Base-by-base conservation (phyloP, 2,329 filamentous ascomycete genomes). In the Colletotrichum endophyticum region DNA sequence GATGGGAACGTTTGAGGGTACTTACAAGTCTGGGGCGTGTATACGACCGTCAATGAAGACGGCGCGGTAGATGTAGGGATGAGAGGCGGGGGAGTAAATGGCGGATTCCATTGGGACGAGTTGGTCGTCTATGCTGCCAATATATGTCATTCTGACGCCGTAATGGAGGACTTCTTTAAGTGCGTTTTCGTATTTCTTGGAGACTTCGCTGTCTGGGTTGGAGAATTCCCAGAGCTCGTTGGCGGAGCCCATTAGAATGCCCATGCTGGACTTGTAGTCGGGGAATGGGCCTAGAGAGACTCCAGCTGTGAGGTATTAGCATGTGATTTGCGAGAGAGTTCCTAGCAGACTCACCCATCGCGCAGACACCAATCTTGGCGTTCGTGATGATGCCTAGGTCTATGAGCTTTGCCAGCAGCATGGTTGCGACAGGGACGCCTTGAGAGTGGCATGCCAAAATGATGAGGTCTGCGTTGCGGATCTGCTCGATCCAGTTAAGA, bases 121-220 rank as follows among this genome's bases (percentile, higher is more conserved):
- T 84, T 99, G 97, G 84, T 99, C 97, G 83, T 99, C 97, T 68
- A 99, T 98, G 84, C 96, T 98, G 70, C 96, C 96, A 75, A 98
- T 90, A 83, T 96, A 98, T 1, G 96, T 94, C 66, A 99, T 92
- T 56, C 95, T 92, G 16, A 95, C 95, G 15, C 96, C 96, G 80
- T 95, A 94, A 19, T 93, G 90, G 8, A 99, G 87, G 3, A 94
- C 94, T 12, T 91, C 91, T 81, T 94, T 92, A 5, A 99, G 86
- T 0, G 96, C 92, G 32, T 92, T 88, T 80, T 95, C 92, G 79
- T 98, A 98, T 79, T 95, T 92, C 81, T 94, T 93, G 1, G 95
- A 96, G 15, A 98, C 95, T 70, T 92, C 90, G 82, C 95, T 98
- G 72, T 94, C 91, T 0, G 95, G 92, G 78, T 96, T 92, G 19